Conservation (phyloP, 306 rosid species). For the Cucumis hystrix region DNA sequence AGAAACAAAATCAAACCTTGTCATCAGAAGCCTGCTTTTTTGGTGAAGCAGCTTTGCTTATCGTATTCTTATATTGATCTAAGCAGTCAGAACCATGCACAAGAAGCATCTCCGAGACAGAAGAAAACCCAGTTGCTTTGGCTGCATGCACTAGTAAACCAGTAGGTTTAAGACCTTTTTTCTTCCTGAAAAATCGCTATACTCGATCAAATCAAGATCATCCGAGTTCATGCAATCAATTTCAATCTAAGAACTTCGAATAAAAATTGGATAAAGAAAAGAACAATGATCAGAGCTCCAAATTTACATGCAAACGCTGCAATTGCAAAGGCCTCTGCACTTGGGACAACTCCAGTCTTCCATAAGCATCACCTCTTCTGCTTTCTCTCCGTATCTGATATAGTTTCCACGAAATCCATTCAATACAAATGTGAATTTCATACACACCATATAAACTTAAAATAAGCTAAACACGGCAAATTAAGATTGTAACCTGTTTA, state of each 20-base stretch:
- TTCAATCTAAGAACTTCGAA: neutral
- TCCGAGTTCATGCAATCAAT: neutral
- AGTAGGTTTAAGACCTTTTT: conserved; percentile 52
- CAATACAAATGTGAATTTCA: neutral
- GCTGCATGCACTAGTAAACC: conserved; percentile 35
- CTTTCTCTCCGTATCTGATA: conserved; percentile 62
- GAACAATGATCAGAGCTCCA: neutral
- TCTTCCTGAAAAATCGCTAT: conserved; percentile 35
- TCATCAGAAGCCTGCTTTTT: conserved; percentile 2
- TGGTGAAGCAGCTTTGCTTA: neutral
- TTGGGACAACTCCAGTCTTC: conserved; percentile 62
- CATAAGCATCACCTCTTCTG: conserved; percentile 25
- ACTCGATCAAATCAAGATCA: conserved; percentile 5
- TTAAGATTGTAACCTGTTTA: conserved; percentile 39
- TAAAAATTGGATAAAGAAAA: neutral
- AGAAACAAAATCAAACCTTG: conserved; percentile 15
- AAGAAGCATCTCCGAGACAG: conserved; percentile 47
- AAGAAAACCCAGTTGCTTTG: conserved; percentile 42
- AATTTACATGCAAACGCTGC: conserved; percentile 65
- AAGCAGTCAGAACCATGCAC: conserved; percentile 12
- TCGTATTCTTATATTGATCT: conserved; percentile 7
- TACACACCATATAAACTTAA: neutral
- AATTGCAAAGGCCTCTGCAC: conserved; percentile 64
- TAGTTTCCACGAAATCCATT: neutral
- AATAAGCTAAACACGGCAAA: neutral